Percentiles rank a stretch among this genome's conserved stretches.
phyloP scores from a whole-genome alignment of 2,329 filamentous ascomycete genomes.

The Epicoccum sorghinum region DNA sequence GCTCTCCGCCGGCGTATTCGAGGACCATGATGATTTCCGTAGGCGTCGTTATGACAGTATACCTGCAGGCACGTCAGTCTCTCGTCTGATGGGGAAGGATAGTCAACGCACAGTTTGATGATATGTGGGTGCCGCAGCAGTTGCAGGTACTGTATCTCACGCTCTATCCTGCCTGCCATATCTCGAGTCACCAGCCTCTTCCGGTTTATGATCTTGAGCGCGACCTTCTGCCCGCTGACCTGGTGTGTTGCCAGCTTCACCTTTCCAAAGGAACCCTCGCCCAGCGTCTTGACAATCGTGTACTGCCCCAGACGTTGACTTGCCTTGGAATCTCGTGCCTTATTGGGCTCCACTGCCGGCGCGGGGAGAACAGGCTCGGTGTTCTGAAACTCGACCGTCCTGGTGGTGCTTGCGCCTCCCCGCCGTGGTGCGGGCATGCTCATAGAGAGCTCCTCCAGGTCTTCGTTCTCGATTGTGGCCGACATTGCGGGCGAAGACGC shows the following conservation, averaged over 20 bases:
- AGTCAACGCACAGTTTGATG: constrained; percentile 81
- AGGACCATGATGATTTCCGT: constrained; percentile 99
- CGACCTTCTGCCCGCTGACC: constrained; percentile 91
- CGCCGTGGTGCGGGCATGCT: constrained; percentile 71
- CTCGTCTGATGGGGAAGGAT: neutral
- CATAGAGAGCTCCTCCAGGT: constrained; percentile 70
- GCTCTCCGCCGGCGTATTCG: constrained; percentile 93
- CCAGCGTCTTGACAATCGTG: constrained; percentile 85
- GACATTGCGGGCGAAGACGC: constrained; percentile 38
- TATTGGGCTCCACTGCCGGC: constrained; percentile 43
- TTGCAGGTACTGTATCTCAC: constrained; percentile 98
- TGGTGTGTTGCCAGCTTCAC: constrained; percentile 96
- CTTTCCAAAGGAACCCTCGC: constrained; percentile 97
- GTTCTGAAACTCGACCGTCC: constrained; percentile 43
- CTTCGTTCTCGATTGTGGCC: constrained; percentile 73
- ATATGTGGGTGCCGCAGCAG: constrained; percentile 95
- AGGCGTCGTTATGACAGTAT: constrained; percentile 94
- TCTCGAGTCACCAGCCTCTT: constrained; percentile 96
- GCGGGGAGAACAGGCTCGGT: constrained; percentile 27
- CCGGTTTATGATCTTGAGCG: constrained; percentile 95
- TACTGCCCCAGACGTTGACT: constrained; percentile 92
- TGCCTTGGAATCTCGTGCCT: constrained; percentile 62
- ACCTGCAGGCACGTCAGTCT: constrained; percentile 58
- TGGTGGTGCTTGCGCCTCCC: constrained; percentile 37
- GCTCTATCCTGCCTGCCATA: constrained; percentile 96